Base-by-base conservation (phyloP, 257 asterid genomes). In the Leptodermis oblonga region DNA sequence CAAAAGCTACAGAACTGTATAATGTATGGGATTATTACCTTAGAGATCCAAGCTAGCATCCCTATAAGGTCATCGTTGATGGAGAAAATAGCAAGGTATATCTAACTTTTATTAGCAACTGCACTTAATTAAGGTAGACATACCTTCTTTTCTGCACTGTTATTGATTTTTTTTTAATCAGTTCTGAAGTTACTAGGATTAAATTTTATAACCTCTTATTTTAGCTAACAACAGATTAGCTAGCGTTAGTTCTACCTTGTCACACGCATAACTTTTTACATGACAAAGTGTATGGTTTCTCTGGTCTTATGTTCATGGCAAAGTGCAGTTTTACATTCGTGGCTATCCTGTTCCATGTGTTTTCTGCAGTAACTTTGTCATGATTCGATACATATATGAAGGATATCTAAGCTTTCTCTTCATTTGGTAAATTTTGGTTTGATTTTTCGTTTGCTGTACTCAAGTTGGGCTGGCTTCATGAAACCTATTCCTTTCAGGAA, bases 1-100 rank as follows among this genome's bases (percentile, higher is more conserved):
- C 2, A 51, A 82, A 88, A 69, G 95, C 90, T 46, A 0, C 18
- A 25, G 72, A 83, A 48, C 54, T 74, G 12, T 78, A 81, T 65
- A 88, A 95, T 62, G 46, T 73, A 67, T 90, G 95, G 95, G 94
- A 90, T 17, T 85, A 82, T 65, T 13, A 78, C 78, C 86, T 88
- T 54, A 78, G 92, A 79, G 96, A 90, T 82, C 82, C 96, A 73
- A 78, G 60, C 73, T 90, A 96, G 97, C 87, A 90, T 76, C 97
- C 97, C 9, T 88, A 79, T 65, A 88, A 85, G 77, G 48, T 86
- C 70, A 76, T 86, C 77, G 61, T 18, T 71, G 78, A 39, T 51
- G 97, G 87, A 69, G 94, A 54, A 34, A 67, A 76, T 14, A 71
- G 62, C 7, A 73, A 86, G 97, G 97, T 90, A 79, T 52, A 72